Conservation (phyloP, 805 yeast genomes). For the Cyberlindnera galapagoensis region DNA sequence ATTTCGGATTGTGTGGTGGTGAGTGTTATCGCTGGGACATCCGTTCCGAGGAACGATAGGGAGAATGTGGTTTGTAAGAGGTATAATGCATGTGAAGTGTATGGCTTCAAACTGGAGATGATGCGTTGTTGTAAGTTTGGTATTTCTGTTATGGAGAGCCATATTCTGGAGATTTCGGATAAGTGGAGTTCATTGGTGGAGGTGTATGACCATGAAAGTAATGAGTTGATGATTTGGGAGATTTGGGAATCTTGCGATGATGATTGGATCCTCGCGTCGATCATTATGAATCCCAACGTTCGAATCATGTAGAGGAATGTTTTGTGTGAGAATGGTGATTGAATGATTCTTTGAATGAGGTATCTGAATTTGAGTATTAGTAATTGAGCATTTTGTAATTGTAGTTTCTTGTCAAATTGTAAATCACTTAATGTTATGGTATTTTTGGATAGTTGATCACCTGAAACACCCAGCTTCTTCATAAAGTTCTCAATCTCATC, state of each 20-base stretch:
- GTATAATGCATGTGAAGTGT: not conserved
- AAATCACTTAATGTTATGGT: not conserved
- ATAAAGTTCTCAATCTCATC: conserved; percentile 3
- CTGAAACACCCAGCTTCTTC: conserved; percentile 3
- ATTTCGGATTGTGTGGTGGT: conserved; percentile 1
- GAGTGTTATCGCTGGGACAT: not conserved
- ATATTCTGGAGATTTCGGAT: conserved; percentile 1
- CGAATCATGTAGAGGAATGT: not conserved
- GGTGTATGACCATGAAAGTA: not conserved
- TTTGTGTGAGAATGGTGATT: not conserved
- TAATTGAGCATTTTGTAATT: conserved; percentile 1
- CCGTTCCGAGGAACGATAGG: conserved; percentile 1
- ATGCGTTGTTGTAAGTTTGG: conserved; percentile 4
- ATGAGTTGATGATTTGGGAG: not conserved
- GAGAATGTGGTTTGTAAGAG: conserved; percentile 3
- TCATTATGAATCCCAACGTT: conserved; percentile 7
- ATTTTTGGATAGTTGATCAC: not conserved
- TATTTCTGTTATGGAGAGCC: conserved; percentile 4
- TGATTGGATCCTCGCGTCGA: conserved; percentile 8
- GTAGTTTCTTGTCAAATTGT: conserved; percentile 1
- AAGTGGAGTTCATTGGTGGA: not conserved
- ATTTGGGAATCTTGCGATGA: not conserved
- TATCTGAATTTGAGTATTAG: conserved; percentile 5
- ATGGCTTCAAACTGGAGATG: conserved; percentile 3
- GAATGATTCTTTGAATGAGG: conserved; percentile 1